Evolutionary conservation across 768 basidiomycete species (phyloP).

Genomic region (Trichaptum fuscoviolaceum): DNA sequence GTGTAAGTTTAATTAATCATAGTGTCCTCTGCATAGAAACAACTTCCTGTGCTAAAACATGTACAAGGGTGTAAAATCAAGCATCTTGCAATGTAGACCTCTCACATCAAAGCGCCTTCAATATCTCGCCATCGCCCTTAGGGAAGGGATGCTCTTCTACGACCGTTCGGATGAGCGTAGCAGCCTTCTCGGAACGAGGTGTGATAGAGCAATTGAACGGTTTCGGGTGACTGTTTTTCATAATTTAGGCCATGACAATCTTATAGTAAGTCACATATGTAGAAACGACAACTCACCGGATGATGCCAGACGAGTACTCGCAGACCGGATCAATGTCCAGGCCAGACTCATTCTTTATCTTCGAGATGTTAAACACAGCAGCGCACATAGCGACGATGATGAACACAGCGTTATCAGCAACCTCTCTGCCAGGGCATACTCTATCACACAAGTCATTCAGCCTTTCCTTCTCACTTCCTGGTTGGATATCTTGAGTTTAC

Average conservation of each 20-base stretch:
- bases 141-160: constrained; percentile 6
- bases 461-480: background rate
- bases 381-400: constrained; percentile 32
- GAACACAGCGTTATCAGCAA: constrained; percentile 36
- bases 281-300: background rate
- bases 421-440: constrained; percentile 36
- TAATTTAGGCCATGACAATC: too few relatives aligned
- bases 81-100: background rate
- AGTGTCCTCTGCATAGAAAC: background rate
- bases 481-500: background rate
- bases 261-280: too few relatives aligned
- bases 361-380: constrained; percentile 22
- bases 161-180: constrained; percentile 4
- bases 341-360: background rate
- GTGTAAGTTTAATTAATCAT: too few relatives aligned
- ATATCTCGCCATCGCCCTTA: background rate
- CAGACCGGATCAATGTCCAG: background rate
- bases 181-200: constrained; percentile 12
- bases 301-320: background rate
- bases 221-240: constrained; percentile 2
- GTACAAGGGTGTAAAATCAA: too few relatives aligned
- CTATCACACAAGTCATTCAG: background rate
- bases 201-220: constrained; percentile 21
- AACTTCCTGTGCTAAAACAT: background rate
- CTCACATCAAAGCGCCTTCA: background rate